These are phyloP conservation scores for Termitomyces sp. DNA, from an alignment of 768 basidiomycete species.

Conservation along the genomic window DNA sequence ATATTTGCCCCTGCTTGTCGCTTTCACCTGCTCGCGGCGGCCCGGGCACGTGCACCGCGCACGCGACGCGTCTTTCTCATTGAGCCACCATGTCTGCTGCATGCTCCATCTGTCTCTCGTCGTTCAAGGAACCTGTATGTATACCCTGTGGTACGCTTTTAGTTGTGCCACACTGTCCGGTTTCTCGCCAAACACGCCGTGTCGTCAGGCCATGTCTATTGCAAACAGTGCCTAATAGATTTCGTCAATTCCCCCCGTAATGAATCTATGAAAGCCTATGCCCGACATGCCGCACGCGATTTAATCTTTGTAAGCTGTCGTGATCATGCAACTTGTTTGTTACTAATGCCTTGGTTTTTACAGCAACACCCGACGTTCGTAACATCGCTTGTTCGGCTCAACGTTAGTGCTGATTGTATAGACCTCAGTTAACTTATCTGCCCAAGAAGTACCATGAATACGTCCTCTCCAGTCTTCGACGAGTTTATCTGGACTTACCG, in stretches of 20 bases:
- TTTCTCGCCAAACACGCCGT: slow-evolving; percentile 1
- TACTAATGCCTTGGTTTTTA: background rate
- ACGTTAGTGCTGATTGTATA: background rate
- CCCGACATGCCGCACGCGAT: slow-evolving; percentile 53
- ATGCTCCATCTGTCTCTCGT: slow-evolving; percentile 55
- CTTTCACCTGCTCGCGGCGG: background rate
- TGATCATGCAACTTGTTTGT: background rate
- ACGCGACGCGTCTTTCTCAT: background rate
- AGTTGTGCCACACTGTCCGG: background rate
- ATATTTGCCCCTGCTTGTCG: slow-evolving; percentile 1
- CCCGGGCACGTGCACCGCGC: background rate
- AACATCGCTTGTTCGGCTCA: background rate
- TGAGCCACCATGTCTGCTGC: slow-evolving; percentile 18
- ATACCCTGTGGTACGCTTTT: slow-evolving; percentile 54
- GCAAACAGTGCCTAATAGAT: slow-evolving; percentile 47
- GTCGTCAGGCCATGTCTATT: slow-evolving; percentile 55
- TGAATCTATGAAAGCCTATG: slow-evolving; percentile 39
- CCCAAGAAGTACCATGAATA: slow-evolving; percentile 45
- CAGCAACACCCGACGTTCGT: slow-evolving; percentile 38
- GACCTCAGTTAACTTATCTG: slow-evolving; percentile 25
- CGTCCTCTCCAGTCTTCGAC: slow-evolving; percentile 38
- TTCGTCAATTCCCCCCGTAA: slow-evolving; percentile 30
- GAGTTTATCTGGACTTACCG: slow-evolving; percentile 41
- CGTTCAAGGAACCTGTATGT: slow-evolving; percentile 47
- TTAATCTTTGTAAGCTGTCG: slow-evolving; percentile 40